Conservation (phyloP, 2,329 filamentous ascomycete genomes). For the Penicillium sp. region DNA sequence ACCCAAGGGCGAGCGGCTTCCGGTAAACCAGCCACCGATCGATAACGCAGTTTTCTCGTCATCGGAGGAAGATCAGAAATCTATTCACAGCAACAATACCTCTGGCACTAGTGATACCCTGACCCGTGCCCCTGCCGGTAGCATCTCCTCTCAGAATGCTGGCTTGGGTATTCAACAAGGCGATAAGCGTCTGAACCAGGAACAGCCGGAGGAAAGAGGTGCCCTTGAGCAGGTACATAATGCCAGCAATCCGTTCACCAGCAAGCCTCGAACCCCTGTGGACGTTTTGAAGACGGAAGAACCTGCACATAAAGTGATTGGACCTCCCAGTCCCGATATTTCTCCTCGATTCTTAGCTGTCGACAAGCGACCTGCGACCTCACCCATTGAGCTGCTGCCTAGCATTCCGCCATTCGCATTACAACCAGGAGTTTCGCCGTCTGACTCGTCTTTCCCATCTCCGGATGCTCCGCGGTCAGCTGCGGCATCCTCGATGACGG, state of each 20-base stretch:
- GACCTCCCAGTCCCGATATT: constrained; percentile 33
- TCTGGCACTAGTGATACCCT: constrained; percentile 21
- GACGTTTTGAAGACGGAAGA: constrained; percentile 32
- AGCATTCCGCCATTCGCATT: constrained; percentile 41
- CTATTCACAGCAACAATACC: constrained; percentile 24
- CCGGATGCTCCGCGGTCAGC: constrained; percentile 44
- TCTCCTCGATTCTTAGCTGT: constrained; percentile 35
- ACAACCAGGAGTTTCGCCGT: constrained; percentile 34
- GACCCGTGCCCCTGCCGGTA: constrained; percentile 18
- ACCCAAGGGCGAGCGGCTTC: constrained; percentile 16
- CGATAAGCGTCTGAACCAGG: constrained; percentile 3
- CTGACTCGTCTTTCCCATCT: constrained; percentile 45
- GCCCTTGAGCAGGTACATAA: constrained; percentile 13
- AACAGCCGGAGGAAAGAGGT: constrained; percentile 3
- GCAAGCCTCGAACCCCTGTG: constrained; percentile 24
- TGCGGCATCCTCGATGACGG: constrained; percentile 41
- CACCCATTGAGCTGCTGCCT: constrained; percentile 39
- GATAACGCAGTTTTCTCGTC: constrained; percentile 8
- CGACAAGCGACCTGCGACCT: constrained; percentile 42
- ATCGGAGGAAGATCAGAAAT: constrained; percentile 19
- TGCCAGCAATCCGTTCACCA: constrained; percentile 20
- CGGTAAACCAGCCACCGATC: constrained; percentile 2
- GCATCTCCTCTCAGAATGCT: constrained; percentile 11
- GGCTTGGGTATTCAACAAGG: constrained; percentile 31
- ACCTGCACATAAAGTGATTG: constrained; percentile 19